Conservation (phyloP, 1,284 basidiomycete species). For the Volvariella volvacea region DNA sequence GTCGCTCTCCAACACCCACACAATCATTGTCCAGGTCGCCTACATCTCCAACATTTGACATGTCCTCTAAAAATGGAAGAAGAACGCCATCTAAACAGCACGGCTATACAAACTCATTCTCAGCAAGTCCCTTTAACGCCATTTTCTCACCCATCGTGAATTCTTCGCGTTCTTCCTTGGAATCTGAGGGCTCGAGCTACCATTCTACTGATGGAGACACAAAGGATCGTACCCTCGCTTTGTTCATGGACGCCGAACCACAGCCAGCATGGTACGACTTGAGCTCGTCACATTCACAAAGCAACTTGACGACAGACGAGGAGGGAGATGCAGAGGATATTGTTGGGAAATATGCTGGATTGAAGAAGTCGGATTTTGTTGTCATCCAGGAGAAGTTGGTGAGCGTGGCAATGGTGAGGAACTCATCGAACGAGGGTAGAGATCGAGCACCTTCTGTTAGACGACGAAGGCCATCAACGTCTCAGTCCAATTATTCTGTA, state of each 20-base stretch:
- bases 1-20: slow-evolving; percentile 62
- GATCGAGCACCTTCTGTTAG: slow-evolving; percentile 55
- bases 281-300: slow-evolving; percentile 37
- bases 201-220: slow-evolving; percentile 65
- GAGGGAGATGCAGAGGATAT: slow-evolving; percentile 60
- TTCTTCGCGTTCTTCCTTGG: slow-evolving; percentile 71
- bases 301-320: slow-evolving; percentile 41
- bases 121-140: slow-evolving; percentile 39
- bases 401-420: slow-evolving; percentile 48
- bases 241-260: slow-evolving; percentile 45
- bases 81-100: slow-evolving; percentile 51
- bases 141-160: slow-evolving; percentile 63
- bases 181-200: slow-evolving; percentile 75
- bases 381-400: slow-evolving; percentile 70
- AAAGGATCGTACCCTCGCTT: slow-evolving; percentile 41
- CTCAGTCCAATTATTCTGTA: slow-evolving; percentile 65
- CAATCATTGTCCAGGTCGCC: slow-evolving; percentile 44
- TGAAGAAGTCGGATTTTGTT: slow-evolving; percentile 62
- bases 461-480: slow-evolving; percentile 69
- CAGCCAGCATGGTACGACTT: slow-evolving; percentile 58
- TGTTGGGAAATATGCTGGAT: slow-evolving; percentile 53
- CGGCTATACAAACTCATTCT: slow-evolving; percentile 43
- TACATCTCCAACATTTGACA: slow-evolving; percentile 36
- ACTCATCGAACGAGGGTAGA: slow-evolving; percentile 45
- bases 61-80: slow-evolving; percentile 26